These are phyloP conservation scores for Penicillium sp. DNA, from an alignment of 2,329 filamentous ascomycete species.

Conservation along the genomic window DNA sequence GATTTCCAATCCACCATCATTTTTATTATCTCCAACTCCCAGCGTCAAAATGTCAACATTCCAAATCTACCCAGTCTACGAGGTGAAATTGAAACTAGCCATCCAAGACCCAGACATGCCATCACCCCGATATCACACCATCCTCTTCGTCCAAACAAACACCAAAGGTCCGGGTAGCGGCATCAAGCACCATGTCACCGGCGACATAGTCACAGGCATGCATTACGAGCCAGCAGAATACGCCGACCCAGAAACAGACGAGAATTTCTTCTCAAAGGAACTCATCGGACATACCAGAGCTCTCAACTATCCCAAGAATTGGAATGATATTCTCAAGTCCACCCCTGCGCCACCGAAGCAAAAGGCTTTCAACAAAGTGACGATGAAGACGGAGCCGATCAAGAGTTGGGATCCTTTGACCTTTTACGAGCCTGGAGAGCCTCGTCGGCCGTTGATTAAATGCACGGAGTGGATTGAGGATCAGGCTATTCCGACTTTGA, in stretches of 20 bases:
- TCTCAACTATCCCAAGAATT: conserved; percentile 1
- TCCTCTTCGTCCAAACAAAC: neutral
- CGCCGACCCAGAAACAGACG: neutral
- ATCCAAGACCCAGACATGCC: conserved; percentile 4
- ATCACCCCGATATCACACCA: neutral
- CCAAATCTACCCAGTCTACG: conserved; percentile 1
- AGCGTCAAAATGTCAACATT: neutral
- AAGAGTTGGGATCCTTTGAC: conserved; percentile 1
- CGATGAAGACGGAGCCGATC: neutral
- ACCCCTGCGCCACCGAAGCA: neutral
- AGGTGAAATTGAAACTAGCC: neutral
- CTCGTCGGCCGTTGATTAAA: conserved; percentile 1
- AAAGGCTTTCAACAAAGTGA: neutral
- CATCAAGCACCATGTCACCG: conserved; percentile 6
- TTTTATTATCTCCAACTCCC: too few species aligned
- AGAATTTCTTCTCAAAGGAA: conserved; percentile 2
- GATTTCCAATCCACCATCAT: neutral
- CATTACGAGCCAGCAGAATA: neutral
- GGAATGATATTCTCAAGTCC: neutral
- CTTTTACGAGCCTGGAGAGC: neutral
- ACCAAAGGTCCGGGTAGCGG: neutral
- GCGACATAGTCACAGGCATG: conserved; percentile 2
- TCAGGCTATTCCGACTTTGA: neutral
- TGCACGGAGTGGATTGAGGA: conserved; percentile 4
- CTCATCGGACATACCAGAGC: neutral